Conservation (phyloP, 1,139 yeast genomes). For the Williopsis jadinii region DNA sequence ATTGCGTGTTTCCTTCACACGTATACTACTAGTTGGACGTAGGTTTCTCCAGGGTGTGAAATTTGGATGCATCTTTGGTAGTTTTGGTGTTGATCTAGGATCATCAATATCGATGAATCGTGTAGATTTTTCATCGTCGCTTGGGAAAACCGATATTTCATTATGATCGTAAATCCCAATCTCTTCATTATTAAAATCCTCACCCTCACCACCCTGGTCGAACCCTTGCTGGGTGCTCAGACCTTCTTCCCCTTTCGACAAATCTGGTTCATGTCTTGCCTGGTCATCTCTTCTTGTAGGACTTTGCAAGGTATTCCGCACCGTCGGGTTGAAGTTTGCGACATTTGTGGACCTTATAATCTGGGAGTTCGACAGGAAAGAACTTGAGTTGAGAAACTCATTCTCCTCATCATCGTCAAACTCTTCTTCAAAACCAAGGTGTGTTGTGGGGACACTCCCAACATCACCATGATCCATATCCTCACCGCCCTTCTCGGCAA, state of each 20-base stretch:
- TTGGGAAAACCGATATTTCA: neutral
- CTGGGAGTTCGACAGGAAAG: slow-evolving; percentile 20
- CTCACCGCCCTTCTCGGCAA: slow-evolving; percentile 7
- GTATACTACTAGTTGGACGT: slow-evolving; percentile 17
- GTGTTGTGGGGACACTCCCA: no score
- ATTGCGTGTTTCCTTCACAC: slow-evolving; percentile 6
- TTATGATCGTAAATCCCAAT: neutral
- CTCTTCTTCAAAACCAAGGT: neutral
- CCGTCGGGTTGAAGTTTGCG: slow-evolving; percentile 9
- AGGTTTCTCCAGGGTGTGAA: slow-evolving; percentile 27
- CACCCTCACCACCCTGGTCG: slow-evolving; percentile 4
- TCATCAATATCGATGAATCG: slow-evolving; percentile 22
- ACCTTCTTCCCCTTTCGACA: slow-evolving; percentile 4
- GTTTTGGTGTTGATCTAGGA: slow-evolving; percentile 18
- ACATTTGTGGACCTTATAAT: slow-evolving; percentile 18
- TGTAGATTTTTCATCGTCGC: slow-evolving; percentile 6
- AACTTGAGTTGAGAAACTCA: slow-evolving; percentile 21
- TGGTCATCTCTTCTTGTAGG: slow-evolving; percentile 14
- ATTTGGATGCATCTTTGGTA: slow-evolving; percentile 26
- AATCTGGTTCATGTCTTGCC: neutral
- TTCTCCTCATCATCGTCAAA: slow-evolving; percentile 12
- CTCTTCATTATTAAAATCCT: slow-evolving; percentile 3
- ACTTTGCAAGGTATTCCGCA: slow-evolving; percentile 8
- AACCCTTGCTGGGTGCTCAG: slow-evolving; percentile 2
- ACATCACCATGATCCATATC: slow-evolving; percentile 1